Evolutionary conservation across 164 flowering plant species (phyloP).

Genomic region (Vitis riparia): DNA sequence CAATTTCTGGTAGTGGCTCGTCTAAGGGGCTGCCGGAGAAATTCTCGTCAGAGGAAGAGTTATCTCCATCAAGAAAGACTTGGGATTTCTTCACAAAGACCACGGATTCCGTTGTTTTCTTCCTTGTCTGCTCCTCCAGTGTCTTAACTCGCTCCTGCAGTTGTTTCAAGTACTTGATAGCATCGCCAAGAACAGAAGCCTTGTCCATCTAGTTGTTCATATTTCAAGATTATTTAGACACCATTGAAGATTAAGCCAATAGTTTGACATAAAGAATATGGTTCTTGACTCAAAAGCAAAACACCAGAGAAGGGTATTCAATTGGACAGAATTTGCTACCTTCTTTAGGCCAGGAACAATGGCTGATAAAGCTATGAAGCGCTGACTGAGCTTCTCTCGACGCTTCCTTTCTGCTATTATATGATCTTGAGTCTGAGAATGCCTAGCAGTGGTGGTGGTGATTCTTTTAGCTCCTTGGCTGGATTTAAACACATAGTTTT

Average conservation of each 20-base stretch:
- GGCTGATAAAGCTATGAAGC: constrained; percentile 74
- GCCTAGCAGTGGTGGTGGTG: constrained; percentile 20
- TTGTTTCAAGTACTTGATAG: constrained; percentile 81
- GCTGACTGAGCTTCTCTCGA: constrained; percentile 75
- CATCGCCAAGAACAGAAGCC: constrained; percentile 89
- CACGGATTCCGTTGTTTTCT: constrained; percentile 63
- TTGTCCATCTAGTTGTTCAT: constrained; percentile 69
- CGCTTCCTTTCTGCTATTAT: constrained; percentile 75
- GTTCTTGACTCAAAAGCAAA: not conserved
- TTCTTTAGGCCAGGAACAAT: constrained; percentile 77
- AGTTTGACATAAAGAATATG: too few species aligned
- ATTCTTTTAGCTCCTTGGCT: constrained; percentile 38
- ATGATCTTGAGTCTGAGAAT: constrained; percentile 55
- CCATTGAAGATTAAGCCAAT: not conserved
- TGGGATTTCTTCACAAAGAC: constrained; percentile 64
- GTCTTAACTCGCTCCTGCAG: constrained; percentile 72
- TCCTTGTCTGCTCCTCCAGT: constrained; percentile 69
- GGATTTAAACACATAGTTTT: constrained; percentile 28
- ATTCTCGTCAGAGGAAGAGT: constrained; percentile 38
- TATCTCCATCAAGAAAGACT: constrained; percentile 38
- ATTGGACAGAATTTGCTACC: constrained; percentile 31
- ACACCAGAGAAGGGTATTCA: not conserved
- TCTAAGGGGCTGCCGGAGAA: constrained; percentile 20
- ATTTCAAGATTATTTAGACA: not conserved
- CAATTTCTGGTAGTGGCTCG: constrained; percentile 72